Percentiles rank a stretch among this genome's conserved stretches.
Conservation (phyloP, 208 protist species). For the Trypanosoma grayi region DNA sequence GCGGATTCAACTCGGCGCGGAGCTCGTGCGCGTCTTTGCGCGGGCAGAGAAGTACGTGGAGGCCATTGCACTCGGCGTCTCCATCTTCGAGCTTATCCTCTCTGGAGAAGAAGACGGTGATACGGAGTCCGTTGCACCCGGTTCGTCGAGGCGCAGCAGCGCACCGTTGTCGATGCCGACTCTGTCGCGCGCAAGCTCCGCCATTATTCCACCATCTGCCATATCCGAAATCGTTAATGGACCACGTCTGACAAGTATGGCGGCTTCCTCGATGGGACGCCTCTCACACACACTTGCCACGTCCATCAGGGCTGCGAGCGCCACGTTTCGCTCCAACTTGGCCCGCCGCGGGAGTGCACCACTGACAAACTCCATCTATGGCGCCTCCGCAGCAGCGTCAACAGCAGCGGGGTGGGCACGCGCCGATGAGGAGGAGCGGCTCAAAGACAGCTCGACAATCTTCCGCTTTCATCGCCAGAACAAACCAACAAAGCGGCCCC, state of each 20-base stretch:
- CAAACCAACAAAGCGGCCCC: background rate
- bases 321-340: conserved; percentile 60
- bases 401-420: conserved; percentile 55
- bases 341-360: conserved; percentile 57
- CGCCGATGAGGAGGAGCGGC: conserved; percentile 45
- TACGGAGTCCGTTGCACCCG: conserved; percentile 69
- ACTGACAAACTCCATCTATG: conserved; percentile 79
- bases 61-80: conserved; percentile 78
- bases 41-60: conserved; percentile 61
- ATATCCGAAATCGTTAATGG: conserved; percentile 50
- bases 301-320: conserved; percentile 70
- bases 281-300: conserved; percentile 69
- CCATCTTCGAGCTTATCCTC: conserved; percentile 79
- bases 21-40: conserved; percentile 68
- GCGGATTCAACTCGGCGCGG: conserved; percentile 78
- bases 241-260: conserved; percentile 5
- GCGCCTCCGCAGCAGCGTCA: conserved; percentile 77
- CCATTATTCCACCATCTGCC: conserved; percentile 72
- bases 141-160: conserved; percentile 35
- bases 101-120: conserved; percentile 83
- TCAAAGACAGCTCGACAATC: conserved; percentile 73
- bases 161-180: conserved; percentile 65
- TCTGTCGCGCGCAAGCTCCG: conserved; percentile 78
- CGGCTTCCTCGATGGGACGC: conserved; percentile 20
- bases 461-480: conserved; percentile 66